phyloP scores from a whole-genome alignment of 768 basidiomycete species.

The Coprinellus aureogranulatus region DNA sequence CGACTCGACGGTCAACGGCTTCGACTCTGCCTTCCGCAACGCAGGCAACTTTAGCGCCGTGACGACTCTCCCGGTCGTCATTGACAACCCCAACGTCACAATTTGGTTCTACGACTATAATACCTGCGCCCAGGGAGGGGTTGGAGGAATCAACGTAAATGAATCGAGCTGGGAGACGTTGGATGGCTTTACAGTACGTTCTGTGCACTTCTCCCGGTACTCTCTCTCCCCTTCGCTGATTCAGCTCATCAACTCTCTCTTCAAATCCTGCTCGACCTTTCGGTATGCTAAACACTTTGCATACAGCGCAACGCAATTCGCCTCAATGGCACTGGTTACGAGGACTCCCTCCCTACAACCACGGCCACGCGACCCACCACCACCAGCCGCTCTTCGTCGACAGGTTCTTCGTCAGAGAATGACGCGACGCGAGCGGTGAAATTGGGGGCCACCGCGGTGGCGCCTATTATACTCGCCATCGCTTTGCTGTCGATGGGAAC shows the following conservation, averaged over 20 bases:
- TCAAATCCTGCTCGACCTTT: too few relatives aligned
- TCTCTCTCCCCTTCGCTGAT: not conserved
- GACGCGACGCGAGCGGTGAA: not conserved
- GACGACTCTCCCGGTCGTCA: constrained; percentile 44
- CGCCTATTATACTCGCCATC: too few relatives aligned
- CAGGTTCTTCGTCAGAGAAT: not conserved
- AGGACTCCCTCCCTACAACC: constrained; percentile 5
- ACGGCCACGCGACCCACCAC: constrained; percentile 1
- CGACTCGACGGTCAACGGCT: constrained; percentile 53
- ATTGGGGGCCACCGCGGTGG: too few relatives aligned
- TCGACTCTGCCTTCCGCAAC: constrained; percentile 52
- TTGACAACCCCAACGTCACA: constrained; percentile 42
- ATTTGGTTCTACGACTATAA: constrained; percentile 62
- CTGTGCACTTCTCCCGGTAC: constrained; percentile 2
- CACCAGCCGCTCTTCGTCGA: constrained; percentile 10
- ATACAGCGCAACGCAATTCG: constrained; percentile 54
- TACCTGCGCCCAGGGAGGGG: constrained; percentile 55
- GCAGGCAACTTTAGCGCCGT: constrained; percentile 45
- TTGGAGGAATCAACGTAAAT: constrained; percentile 61
- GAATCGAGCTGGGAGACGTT: constrained; percentile 39
- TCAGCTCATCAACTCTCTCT: too few relatives aligned
- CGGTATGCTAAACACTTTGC: constrained; percentile 3
- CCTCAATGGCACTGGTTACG: constrained; percentile 44
- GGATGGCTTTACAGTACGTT: constrained; percentile 45
- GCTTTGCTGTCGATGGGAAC: too few relatives aligned